Base-by-base conservation (phyloP, 2,329 filamentous ascomycete genomes). In the Sclerotinia sclerotiorum region DNA sequence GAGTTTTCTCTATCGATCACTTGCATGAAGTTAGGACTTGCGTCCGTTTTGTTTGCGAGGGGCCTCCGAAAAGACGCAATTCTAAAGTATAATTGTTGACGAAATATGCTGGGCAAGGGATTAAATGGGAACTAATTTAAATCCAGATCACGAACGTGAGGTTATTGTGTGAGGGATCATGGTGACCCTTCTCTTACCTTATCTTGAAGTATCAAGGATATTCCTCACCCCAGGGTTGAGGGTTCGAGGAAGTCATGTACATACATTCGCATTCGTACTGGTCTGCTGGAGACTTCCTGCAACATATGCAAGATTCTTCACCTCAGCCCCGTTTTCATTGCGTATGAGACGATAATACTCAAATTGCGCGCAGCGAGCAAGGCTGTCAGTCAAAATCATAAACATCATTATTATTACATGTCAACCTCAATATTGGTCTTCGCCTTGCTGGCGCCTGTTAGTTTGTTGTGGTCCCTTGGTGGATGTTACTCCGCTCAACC, bases 201-300 rank as follows among this genome's bases (percentile, higher is more conserved):
- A 63, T 67, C 65, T 67, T 63, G 56, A 61, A 67, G 65, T 35
- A 61, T 67, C 57, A 67, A 67, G 65, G 65, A 46, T 67, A 13
- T 62, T 67, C 55, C 56, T 67, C 32, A 42, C n/a, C 60, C 21
- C 46, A 52, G 57, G 65, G 56, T 35, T 54, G 42, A 62, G 65
- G 65, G 49, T 67, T 63, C 57, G 35, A 62, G 56, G 52, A 39
- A 42, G 44, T 13, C 27, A 67, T 52, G 55, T 67, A 63, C 48
- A 62, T 17, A 46, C 35, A 21, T 52, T 67, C 39, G 48, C 24
- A 39, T 63, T 55, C 13, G 65, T 63, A 52, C 44, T 67, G 56
- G 29, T 48, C 32, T 35, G 21, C 32, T 54, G 55, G 32, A 42
- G 60, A 67, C 32, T 51, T 54, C 24, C 63, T 66, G 63, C 63